A percentile compares a stretch with the other conserved stretches of the same genome.
phyloP scores from a whole-genome alignment of 257 asterid genomes.

The Phtheirospermum japonicum region DNA sequence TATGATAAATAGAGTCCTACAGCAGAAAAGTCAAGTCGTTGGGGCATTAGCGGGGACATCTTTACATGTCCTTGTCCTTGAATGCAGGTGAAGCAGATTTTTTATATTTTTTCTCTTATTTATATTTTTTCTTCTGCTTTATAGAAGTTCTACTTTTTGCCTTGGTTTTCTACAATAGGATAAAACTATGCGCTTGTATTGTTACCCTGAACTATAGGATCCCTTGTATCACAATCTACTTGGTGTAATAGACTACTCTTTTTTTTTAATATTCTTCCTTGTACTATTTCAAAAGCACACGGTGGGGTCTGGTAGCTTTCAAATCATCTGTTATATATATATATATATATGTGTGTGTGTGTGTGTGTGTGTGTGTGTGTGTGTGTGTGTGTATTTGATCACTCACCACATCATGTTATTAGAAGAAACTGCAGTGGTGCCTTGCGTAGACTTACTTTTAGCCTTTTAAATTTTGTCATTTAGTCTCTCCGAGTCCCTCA shows the following conservation, averaged over 20 bases:
- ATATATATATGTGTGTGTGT: too few relatives aligned
- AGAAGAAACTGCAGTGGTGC: slow-evolving; percentile 24
- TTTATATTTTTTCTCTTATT: not conserved
- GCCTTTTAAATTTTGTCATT: not conserved
- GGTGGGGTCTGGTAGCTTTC: not conserved
- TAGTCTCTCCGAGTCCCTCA: slow-evolving; percentile 12
- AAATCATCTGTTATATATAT: not conserved
- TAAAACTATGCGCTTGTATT: slow-evolving; percentile 10
- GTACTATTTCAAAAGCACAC: slow-evolving; percentile 5
- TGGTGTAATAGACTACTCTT: slow-evolving; percentile 8
- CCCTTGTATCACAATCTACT: slow-evolving; percentile 2
- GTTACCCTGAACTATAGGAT: slow-evolving; percentile 15
- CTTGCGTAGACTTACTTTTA: not conserved
- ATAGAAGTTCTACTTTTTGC: not conserved
- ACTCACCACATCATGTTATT: not conserved
- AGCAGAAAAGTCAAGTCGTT: slow-evolving; percentile 1
- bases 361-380: too few relatives aligned
- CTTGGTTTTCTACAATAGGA: not conserved
- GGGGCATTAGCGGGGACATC: slow-evolving; percentile 17
- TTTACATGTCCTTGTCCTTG: slow-evolving; percentile 26
- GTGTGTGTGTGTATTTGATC: too few relatives aligned
- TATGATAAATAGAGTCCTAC: slow-evolving; percentile 3
- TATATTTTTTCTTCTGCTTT: not conserved
- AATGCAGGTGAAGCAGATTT: slow-evolving; percentile 27
- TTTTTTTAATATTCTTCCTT: slow-evolving; percentile 11